Evolutionary conservation across 2,329 filamentous ascomycete species (phyloP).

Genomic region (Hortaea sp.): DNA sequence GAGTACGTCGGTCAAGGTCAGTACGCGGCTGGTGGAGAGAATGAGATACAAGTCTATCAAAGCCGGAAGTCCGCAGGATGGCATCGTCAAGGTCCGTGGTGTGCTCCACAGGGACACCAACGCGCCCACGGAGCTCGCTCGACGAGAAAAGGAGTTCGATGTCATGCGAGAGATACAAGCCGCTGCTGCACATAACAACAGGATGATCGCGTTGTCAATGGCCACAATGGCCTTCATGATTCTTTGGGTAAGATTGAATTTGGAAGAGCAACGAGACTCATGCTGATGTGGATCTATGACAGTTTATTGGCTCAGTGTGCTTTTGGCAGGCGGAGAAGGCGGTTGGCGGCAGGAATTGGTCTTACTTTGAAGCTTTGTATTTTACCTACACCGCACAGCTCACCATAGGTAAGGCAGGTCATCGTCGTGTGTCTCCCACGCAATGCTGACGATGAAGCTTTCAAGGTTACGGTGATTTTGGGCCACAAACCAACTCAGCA

Average conservation of each 20-base stretch:
- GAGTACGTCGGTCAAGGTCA: constrained; percentile 48
- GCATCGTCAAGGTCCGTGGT: constrained; percentile 6
- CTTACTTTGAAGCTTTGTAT: constrained; percentile 72
- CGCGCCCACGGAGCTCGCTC: constrained; percentile 43
- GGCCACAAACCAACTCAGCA: constrained; percentile 62
- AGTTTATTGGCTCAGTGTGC: constrained; percentile 60
- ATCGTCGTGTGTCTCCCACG: too few relatives aligned
- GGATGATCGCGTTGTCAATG: constrained; percentile 61
- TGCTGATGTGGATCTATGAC: background rate
- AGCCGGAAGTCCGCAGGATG: constrained; percentile 41
- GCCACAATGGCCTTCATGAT: constrained; percentile 58
- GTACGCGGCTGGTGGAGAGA: constrained; percentile 46
- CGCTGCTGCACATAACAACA: constrained; percentile 51
- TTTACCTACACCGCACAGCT: constrained; percentile 72
- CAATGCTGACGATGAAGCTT: constrained; percentile 24
- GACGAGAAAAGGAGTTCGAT: constrained; percentile 33
- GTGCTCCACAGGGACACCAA: constrained; percentile 6
- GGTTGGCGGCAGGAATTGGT: constrained; percentile 40
- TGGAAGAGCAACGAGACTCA: background rate
- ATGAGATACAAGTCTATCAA: constrained; percentile 32
- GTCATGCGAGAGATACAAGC: constrained; percentile 63
- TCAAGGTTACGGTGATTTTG: constrained; percentile 65
- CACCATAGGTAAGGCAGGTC: constrained; percentile 48
- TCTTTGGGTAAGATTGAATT: constrained; percentile 48
- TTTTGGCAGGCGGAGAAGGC: constrained; percentile 54